A percentile compares a stretch with the other conserved stretches of the same genome.
phyloP scores from a whole-genome alignment of 352 stramenopile species.

The Phytophthora chlamydospora region DNA sequence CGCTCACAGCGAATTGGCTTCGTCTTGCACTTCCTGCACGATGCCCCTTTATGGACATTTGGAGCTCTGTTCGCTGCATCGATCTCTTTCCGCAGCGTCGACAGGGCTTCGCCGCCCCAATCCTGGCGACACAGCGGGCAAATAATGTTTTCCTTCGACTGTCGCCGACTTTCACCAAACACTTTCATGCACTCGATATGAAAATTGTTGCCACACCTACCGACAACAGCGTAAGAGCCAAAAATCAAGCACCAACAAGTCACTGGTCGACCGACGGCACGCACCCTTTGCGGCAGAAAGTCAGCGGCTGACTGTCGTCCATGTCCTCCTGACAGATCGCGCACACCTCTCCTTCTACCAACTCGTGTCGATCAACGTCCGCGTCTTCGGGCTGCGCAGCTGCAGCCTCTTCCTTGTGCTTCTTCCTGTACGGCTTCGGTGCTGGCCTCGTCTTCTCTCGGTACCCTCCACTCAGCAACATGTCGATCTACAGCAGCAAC shows the following conservation, averaged over 20 bases:
- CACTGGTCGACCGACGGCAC: constrained; percentile 46
- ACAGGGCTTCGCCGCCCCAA: constrained; percentile 73
- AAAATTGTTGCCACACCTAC: constrained; percentile 44
- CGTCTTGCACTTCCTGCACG: constrained; percentile 75
- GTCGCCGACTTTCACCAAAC: constrained; percentile 77
- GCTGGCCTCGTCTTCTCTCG: constrained; percentile 40
- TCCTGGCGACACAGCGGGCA: constrained; percentile 86
- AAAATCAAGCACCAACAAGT: neutral
- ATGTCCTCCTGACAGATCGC: constrained; percentile 89
- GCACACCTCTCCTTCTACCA: constrained; percentile 81
- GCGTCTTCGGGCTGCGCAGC: constrained; percentile 30
- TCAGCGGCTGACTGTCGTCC: constrained; percentile 60
- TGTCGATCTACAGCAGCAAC: constrained; percentile 54
- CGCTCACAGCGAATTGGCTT: constrained; percentile 81
- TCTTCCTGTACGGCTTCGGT: constrained; percentile 55
- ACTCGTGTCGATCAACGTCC: constrained; percentile 49
- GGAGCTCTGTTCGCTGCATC: constrained; percentile 73
- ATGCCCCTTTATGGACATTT: constrained; percentile 73
- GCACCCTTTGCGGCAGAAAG: constrained; percentile 78
- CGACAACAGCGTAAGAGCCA: constrained; percentile 7
- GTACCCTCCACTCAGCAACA: constrained; percentile 67
- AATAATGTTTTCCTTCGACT: constrained; percentile 87
- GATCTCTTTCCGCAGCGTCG: constrained; percentile 71
- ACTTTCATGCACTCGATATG: constrained; percentile 71
- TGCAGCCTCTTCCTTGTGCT: constrained; percentile 26